These are phyloP conservation scores for Mycocentrospora acerina DNA, from an alignment of 2,329 filamentous ascomycete species.

Conservation along the genomic window DNA sequence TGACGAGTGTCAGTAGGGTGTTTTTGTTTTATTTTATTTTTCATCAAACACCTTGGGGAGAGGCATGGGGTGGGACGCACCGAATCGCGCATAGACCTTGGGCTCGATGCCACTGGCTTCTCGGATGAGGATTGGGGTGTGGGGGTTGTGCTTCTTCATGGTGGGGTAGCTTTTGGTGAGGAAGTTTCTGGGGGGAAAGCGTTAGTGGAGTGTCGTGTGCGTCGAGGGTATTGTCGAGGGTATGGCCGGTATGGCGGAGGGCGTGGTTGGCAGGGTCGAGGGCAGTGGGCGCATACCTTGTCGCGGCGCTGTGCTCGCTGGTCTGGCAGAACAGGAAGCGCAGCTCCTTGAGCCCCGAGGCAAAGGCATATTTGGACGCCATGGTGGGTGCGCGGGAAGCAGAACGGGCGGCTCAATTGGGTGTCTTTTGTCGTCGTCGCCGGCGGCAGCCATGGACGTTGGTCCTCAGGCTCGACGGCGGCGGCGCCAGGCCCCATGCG, in stretches of 20 bases:
- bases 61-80: conserved; percentile 51
- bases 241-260: background rate
- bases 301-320: conserved; percentile 82
- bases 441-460: conserved; percentile 10
- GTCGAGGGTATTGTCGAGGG: conserved; percentile 1
- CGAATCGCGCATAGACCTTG: conserved; percentile 89
- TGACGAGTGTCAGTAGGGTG: background rate
- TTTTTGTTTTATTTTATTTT: too few species aligned
- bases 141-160: conserved; percentile 99
- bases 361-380: conserved; percentile 92
- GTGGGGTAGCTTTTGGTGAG: conserved; percentile 88
- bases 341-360: conserved; percentile 86
- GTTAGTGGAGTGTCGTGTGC: too few species aligned
- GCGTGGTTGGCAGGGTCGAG: background rate
- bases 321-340: conserved; percentile 98
- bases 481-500: conserved; percentile 8
- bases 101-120: conserved; percentile 85
- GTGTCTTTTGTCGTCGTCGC: conserved; percentile 10
- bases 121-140: conserved; percentile 89
- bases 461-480: conserved; percentile 16
- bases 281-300: conserved; percentile 62
- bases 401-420: conserved; percentile 16
- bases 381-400: conserved; percentile 54
- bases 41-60: too few species aligned
- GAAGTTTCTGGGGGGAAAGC: conserved; percentile 90